phyloP scores from a whole-genome alignment of 169 alveolate genomes.

The Plasmodium inui region DNA sequence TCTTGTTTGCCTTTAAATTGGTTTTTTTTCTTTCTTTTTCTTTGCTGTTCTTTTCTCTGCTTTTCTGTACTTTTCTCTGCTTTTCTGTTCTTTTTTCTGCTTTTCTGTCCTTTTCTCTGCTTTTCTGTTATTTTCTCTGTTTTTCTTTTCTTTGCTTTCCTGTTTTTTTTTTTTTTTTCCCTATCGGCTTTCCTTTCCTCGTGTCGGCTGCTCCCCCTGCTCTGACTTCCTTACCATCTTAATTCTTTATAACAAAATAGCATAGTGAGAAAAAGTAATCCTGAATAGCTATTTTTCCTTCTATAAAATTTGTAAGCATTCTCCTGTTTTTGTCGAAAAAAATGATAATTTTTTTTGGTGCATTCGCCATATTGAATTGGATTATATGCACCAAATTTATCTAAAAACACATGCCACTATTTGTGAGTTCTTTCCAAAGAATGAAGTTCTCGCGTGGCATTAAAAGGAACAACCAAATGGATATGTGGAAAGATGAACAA shows the following conservation, averaged over 20 bases:
- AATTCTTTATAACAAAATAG: background rate
- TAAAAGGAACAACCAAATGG: background rate
- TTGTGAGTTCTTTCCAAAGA: background rate
- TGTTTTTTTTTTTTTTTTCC: background rate
- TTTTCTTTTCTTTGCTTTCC: background rate
- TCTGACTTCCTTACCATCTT: background rate
- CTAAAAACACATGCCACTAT: background rate
- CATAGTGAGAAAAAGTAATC: background rate
- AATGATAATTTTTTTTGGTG: conserved; percentile 7
- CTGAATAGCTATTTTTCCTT: background rate
- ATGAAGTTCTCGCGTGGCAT: background rate
- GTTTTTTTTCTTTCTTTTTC: background rate
- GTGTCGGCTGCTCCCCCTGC: background rate
- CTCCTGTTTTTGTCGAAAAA: background rate
- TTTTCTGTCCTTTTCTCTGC: background rate
- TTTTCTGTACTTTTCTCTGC: background rate
- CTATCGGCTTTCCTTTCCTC: background rate
- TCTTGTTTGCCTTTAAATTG: background rate
- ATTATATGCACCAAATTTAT: background rate
- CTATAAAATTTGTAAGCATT: background rate
- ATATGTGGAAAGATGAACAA: background rate
- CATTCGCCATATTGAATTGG: background rate
- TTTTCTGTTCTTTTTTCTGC: background rate
- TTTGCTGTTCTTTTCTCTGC: background rate
- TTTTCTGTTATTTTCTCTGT: background rate